Conservation (phyloP, 2,329 filamentous ascomycete genomes). For the Fusarium praegraminearum region DNA sequence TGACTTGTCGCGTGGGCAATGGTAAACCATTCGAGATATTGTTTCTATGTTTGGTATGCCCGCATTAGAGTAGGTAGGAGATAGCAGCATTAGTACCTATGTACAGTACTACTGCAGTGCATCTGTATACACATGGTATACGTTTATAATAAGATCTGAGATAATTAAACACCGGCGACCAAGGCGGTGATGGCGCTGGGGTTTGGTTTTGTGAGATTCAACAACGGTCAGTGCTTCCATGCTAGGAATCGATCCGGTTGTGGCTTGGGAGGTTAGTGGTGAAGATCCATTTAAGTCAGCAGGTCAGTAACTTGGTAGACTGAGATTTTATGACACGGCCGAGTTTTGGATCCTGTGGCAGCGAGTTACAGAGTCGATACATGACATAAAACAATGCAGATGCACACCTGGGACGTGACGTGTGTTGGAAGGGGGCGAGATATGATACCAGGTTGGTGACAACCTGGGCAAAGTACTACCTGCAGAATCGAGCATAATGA, state of each 20-base stretch:
- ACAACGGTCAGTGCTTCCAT: conserved; percentile 30
- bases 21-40: conserved; percentile 7
- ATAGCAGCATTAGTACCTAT: neutral
- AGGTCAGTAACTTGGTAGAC: neutral
- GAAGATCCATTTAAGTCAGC: conserved; percentile 12
- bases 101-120: neutral
- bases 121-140: neutral
- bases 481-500: conserved; percentile 17
- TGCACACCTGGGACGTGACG: conserved; percentile 37
- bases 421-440: conserved; percentile 33
- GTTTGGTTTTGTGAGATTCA: conserved; percentile 8
- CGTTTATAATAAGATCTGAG: neutral
- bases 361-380: conserved; percentile 9
- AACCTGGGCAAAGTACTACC: neutral
- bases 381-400: conserved; percentile 10
- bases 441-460: neutral
- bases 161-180: conserved; percentile 11
- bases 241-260: conserved; percentile 7
- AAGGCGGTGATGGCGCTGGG: conserved; percentile 27
- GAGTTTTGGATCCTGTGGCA: conserved; percentile 24
- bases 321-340: conserved; percentile 22
- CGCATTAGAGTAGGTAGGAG: neutral
- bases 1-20: conserved; percentile 21
- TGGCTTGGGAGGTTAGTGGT: conserved; percentile 12
- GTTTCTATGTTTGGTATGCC: conserved; percentile 41